Conservation (phyloP, 345 rosid species). For the Boechera retrofracta region DNA sequence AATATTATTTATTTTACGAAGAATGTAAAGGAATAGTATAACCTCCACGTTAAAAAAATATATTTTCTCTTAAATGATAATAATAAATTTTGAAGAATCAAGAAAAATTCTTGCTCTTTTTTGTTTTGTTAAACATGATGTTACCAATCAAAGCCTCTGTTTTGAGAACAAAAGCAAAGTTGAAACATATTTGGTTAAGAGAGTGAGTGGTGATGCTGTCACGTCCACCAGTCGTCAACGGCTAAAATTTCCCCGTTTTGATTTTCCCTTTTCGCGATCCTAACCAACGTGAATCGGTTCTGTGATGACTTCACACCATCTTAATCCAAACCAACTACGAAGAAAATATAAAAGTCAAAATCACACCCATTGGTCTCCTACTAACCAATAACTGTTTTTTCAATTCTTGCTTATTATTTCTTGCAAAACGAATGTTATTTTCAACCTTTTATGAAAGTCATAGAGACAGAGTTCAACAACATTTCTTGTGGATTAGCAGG, state of each 20-base stretch:
- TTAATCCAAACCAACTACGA: constrained; percentile 16
- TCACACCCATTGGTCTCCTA: constrained; percentile 15
- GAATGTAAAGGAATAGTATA: too few relatives aligned
- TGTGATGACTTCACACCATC: constrained; percentile 20
- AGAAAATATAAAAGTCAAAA: constrained; percentile 26
- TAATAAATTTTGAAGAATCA: too few relatives aligned
- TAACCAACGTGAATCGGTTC: neutral
- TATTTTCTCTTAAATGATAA: too few relatives aligned
- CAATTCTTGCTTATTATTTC: neutral
- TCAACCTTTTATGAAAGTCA: constrained; percentile 31
- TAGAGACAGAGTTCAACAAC: constrained; percentile 25
- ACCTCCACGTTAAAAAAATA: too few relatives aligned
- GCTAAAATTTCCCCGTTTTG: neutral
- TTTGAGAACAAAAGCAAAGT: neutral
- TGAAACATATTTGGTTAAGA: neutral
- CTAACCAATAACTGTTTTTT: constrained; percentile 20
- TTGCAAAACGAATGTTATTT: neutral
- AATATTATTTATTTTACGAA: too few relatives aligned
- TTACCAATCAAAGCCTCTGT: neutral
- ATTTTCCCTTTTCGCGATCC: neutral
- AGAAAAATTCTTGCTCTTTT: too few relatives aligned
- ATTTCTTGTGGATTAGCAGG: constrained; percentile 24
- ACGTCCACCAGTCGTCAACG: neutral
- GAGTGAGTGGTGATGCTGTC: neutral
- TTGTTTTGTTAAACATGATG: neutral